These are phyloP conservation scores for Aspergillus sclerotialis DNA, from an alignment of 2,329 filamentous ascomycete species.

Conservation along the genomic window DNA sequence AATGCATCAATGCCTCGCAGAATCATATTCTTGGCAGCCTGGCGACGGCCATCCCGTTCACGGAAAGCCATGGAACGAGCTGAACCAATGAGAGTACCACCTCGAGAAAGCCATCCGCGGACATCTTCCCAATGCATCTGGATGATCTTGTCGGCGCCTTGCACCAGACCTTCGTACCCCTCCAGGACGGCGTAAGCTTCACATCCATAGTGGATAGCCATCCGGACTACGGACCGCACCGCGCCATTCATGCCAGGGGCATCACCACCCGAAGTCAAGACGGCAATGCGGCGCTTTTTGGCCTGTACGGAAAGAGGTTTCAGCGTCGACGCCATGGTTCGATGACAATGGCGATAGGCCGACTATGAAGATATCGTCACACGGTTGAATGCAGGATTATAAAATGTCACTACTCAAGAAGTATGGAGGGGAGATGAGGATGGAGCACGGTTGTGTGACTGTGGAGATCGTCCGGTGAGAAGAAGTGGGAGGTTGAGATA, in stretches of 20 bases:
- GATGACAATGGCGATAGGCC: no score
- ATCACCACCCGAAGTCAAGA: constrained; percentile 93
- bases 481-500: constrained; percentile 22
- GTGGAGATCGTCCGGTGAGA: constrained; percentile 30
- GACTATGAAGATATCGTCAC: no score
- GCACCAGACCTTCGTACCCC: constrained; percentile 91
- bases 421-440: constrained; percentile 7
- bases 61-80: constrained; percentile 90
- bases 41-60: constrained; percentile 74
- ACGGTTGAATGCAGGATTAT: constrained; percentile 5
- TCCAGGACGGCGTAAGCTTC: constrained; percentile 80
- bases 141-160: constrained; percentile 79
- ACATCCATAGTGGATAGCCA: constrained; percentile 76
- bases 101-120: constrained; percentile 86
- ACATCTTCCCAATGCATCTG: constrained; percentile 91
- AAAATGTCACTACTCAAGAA: constrained; percentile 11
- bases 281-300: constrained; percentile 63
- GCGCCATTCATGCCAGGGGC: constrained; percentile 92
- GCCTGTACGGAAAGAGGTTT: constrained; percentile 18
- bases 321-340: constrained; percentile 13
- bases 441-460: constrained; percentile 9
- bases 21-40: constrained; percentile 90
- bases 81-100: constrained; percentile 92
- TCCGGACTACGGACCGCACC: constrained; percentile 83
- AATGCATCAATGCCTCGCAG: constrained; percentile 88